Base-by-base conservation (phyloP, 345 rosid species). In the Citrus australasica region DNA sequence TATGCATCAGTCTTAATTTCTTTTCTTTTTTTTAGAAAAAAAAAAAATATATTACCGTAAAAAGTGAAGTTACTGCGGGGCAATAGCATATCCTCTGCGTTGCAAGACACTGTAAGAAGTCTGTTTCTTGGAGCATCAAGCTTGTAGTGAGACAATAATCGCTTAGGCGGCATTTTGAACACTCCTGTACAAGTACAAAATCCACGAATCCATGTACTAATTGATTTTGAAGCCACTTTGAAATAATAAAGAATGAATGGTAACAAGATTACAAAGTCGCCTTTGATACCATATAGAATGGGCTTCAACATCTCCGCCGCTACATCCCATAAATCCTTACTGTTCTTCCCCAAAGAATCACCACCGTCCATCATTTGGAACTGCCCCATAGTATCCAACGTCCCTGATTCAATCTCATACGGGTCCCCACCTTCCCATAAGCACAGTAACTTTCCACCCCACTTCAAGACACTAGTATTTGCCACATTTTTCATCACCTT, bases 401-500 rank as follows among this genome's bases (percentile, higher is more conserved):
- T 80, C 67, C 78, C 82, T 19, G 92, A 81, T 75, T 93, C 90
- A 19, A 95, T 88, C 92, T 93, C 93, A 30, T 95, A 95, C 2
- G 98, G 98, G 2, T 85, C 90, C 17, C 98, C 98, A 56, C 98
- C 98, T 81, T 95, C 98, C 98, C 98, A 95, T 30, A 95, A 83
- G 80, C 98, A 93, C 73, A 95, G 69, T 66, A 95, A 80, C 87
- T 82, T 85, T 56, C 89, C 85, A 10, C 95, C 94, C 98, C 98
- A 93, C 76, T 62, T 84, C 81, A 95, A 53, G 51, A 93, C 98
- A 76, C 95, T 92, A 1, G 98, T 95, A 73, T 95, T 93, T 8
- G 98, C 97, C 48, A 92, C 98, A 78, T 95, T 95, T 77, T 95
- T 95, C 98, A 95, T 95, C 30, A 95, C 98, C 75, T 95, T 95